phyloP scores from a whole-genome alignment of 768 basidiomycete genomes.

The Mycena metata region DNA sequence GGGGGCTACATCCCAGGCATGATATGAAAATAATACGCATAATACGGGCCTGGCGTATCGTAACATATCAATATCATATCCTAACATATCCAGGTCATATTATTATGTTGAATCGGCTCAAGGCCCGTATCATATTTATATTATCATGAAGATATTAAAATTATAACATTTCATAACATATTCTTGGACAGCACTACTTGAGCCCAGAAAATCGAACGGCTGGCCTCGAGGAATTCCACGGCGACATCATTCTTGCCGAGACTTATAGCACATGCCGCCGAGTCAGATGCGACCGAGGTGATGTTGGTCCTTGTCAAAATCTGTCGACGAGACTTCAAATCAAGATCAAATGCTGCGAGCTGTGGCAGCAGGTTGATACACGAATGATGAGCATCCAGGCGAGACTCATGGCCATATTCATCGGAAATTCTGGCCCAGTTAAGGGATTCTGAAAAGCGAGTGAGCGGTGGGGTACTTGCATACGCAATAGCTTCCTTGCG shows the following conservation, averaged over 20 bases:
- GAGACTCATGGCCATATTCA: not conserved
- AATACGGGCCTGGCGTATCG: no score
- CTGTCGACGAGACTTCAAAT: conserved; percentile 15
- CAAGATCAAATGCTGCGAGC: conserved; percentile 16
- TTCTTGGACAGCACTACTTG: no score
- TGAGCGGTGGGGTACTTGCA: conserved; percentile 1
- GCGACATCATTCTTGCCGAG: not conserved
- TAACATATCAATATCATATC: no score
- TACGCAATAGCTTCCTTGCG: conserved; percentile 21
- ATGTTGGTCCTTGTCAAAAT: not conserved
- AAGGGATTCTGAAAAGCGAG: not conserved
- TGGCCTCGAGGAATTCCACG: conserved; percentile 25
- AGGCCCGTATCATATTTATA: no score
- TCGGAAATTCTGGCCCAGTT: conserved; percentile 6
- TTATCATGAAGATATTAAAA: no score
- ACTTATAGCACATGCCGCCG: conserved; percentile 15
- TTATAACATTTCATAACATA: no score
- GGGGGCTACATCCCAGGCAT: no score
- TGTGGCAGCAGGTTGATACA: conserved; percentile 18
- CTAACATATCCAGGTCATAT: no score
- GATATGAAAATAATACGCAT: no score
- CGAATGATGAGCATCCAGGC: conserved; percentile 6
- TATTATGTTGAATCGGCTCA: no score
- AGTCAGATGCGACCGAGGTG: not conserved
- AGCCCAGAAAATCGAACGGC: conserved; percentile 11